Base-by-base conservation (phyloP, 352 stramenopile genomes). In the Thalassiosira livingstoniorum region DNA sequence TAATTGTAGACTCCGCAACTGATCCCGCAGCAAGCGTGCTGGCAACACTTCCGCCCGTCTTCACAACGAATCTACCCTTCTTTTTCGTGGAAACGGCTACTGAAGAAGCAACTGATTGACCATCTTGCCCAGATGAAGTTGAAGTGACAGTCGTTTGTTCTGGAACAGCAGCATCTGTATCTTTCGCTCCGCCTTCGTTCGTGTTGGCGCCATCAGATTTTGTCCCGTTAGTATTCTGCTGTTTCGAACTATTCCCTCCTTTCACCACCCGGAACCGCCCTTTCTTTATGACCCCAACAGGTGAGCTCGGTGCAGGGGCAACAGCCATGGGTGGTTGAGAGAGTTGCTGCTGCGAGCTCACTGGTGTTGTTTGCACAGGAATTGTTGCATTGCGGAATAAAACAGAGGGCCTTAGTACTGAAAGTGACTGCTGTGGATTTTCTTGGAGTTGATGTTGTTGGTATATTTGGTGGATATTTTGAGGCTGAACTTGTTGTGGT, bases 41-140 rank as follows among this genome's bases (percentile, higher is more conserved):
- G 42, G 34, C 13, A 31, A 57, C 43, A 27, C 32, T 35, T 43
- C 68, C 80, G 31, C 80, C 80, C 31, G 66, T 83, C 45, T 81
- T 87, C 3, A 87, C 63, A 25, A 82, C 74, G 55, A 87, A 87
- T 23, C 80, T 72, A 39, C 80, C 80, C 55, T 78, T 87, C 75
- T 87, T 87, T 66, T 87, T 87, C 3, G 62, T 73, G 29, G 64
- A 61, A 0, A 51, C 37, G 21, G 51, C 37, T 25, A 23, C 35
- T 11, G 31, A n/a, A 27, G 27, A 11, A 27, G n/a, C 21, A 58
- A 4, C 47, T 58, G 11, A 11, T 58, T 58, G 47, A 45, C 27
- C 57, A 18, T 66, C 57, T 34, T 29, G 31, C 18, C n/a, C 10
- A 34, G 54, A 15, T 60, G 32, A 53, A n/a, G 23, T 70, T 37